A percentile compares a stretch with the other conserved stretches of the same genome.
phyloP scores from a whole-genome alignment of 2,329 filamentous ascomycete genomes.

The Claviceps lovelessii region DNA sequence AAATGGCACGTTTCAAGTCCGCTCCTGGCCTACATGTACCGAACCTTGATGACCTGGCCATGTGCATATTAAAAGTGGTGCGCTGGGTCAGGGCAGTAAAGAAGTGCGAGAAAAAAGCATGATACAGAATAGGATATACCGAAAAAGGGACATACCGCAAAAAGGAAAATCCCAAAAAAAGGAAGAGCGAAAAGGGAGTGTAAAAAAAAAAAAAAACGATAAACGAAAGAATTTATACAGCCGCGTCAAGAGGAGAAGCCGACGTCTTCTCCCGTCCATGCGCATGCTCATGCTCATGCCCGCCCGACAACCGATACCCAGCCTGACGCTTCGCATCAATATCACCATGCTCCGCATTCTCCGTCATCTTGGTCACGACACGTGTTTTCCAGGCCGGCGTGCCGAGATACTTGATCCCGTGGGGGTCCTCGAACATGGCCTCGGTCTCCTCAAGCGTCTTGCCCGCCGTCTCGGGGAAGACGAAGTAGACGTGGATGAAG shows the following conservation, averaged over 20 bases:
- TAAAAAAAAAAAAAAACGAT: too few relatives aligned
- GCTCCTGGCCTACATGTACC: too few relatives aligned
- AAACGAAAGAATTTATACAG: too few relatives aligned
- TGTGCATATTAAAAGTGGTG: too few relatives aligned
- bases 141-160: too few relatives aligned
- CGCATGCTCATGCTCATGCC: conserved; percentile 6
- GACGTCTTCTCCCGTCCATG: not conserved
- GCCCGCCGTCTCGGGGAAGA: conserved; percentile 42
- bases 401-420: conserved; percentile 17
- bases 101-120: too few relatives aligned
- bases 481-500: conserved; percentile 37
- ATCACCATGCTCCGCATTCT: conserved; percentile 14
- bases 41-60: too few relatives aligned
- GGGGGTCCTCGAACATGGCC: conserved; percentile 26
- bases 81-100: too few relatives aligned
- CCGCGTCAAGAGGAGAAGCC: not conserved
- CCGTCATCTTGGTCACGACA: conserved; percentile 10
- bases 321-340: conserved; percentile 12
- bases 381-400: conserved; percentile 20
- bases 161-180: too few relatives aligned
- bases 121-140: too few relatives aligned
- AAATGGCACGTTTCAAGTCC: too few relatives aligned
- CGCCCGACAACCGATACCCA: conserved; percentile 9
- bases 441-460: conserved; percentile 41
- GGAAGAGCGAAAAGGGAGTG: too few relatives aligned